These are phyloP conservation scores for Clavulina sp. DNA, from an alignment of 768 basidiomycete species.

Conservation along the genomic window DNA sequence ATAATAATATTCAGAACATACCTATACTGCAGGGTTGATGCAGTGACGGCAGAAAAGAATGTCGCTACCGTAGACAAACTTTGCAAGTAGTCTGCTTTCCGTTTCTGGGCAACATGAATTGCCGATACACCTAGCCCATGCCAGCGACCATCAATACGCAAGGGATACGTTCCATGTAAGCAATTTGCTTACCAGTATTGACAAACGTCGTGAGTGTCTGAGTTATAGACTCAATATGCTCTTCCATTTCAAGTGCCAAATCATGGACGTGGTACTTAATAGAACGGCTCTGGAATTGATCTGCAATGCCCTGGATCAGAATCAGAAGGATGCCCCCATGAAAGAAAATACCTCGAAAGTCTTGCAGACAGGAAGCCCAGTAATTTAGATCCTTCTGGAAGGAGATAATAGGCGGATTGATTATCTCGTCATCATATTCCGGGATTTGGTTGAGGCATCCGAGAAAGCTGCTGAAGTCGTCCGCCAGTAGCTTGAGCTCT, in stretches of 20 bases:
- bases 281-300: slow-evolving; percentile 53
- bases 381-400: slow-evolving; percentile 63
- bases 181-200: slow-evolving; percentile 36
- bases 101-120: slow-evolving; percentile 26
- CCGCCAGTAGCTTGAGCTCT: slow-evolving; percentile 42
- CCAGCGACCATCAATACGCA: neutral
- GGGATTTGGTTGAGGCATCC: slow-evolving; percentile 63
- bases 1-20: no score
- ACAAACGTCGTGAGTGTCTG: slow-evolving; percentile 55
- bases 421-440: slow-evolving; percentile 48
- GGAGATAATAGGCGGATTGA: slow-evolving; percentile 45
- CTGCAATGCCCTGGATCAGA: slow-evolving; percentile 19
- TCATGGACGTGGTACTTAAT: slow-evolving; percentile 54
- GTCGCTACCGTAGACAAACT: slow-evolving; percentile 9
- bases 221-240: slow-evolving; percentile 53
- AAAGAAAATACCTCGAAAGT: slow-evolving; percentile 33
- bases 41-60: slow-evolving; percentile 3
- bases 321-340: slow-evolving; percentile 3
- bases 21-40: slow-evolving; percentile 1
- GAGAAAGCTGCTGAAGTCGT: slow-evolving; percentile 50
- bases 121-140: slow-evolving; percentile 46
- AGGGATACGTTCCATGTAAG: neutral
- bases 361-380: slow-evolving; percentile 54
- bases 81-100: slow-evolving; percentile 4
- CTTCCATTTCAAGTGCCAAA: slow-evolving; percentile 53